Base-by-base conservation (phyloP, 1,139 yeast species). In the Sugiyamaella grinbergsii region DNA sequence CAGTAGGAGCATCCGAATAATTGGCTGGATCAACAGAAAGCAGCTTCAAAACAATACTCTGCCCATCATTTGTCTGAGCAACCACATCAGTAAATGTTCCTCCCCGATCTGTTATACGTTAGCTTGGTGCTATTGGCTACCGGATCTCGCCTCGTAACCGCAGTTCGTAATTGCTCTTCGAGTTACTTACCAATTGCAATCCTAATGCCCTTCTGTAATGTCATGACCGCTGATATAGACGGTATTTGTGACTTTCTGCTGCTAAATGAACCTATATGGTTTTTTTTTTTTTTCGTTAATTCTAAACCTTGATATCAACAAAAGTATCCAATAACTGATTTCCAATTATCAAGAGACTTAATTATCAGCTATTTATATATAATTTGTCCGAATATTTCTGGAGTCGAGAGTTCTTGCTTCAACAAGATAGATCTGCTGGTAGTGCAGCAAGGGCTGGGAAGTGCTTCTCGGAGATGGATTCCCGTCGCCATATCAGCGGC, bases 61-160 rank as follows among this genome's bases (percentile, higher is more conserved):
- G 31, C 43, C 62, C 67, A 18, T 68, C 75, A 37, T 70, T 68
- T 19, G 74, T 75, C 37, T 70, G 73, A 54, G 65, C 82, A 77
- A 55, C 79, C 65, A 66, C 90, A 80, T 89, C 96, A 5, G 96
- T 88, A 71, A 89, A 89, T 0, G 96, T 90, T 49, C 97, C 96
- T 56, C 74, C 74, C 4, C 74, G 66, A 51, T 71, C 74, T 63
- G 37, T 13, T n/a, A n/a, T n/a, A n/a, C n/a, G n/a, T n/a, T n/a
- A 5, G 20, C 16, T 47, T 42, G 32, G 45, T 8, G n/a, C n/a
- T n/a, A n/a, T n/a, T n/a, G n/a, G n/a, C n/a, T n/a, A n/a, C n/a
- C n/a, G n/a, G n/a, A n/a, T n/a, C n/a, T n/a, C n/a, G n/a, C n/a
- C n/a, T n/a, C n/a, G n/a, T n/a, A n/a, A n/a, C n/a, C n/a, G n/a